Base-by-base conservation (phyloP, 257 asterid species). In the Nemophila menziesii region DNA sequence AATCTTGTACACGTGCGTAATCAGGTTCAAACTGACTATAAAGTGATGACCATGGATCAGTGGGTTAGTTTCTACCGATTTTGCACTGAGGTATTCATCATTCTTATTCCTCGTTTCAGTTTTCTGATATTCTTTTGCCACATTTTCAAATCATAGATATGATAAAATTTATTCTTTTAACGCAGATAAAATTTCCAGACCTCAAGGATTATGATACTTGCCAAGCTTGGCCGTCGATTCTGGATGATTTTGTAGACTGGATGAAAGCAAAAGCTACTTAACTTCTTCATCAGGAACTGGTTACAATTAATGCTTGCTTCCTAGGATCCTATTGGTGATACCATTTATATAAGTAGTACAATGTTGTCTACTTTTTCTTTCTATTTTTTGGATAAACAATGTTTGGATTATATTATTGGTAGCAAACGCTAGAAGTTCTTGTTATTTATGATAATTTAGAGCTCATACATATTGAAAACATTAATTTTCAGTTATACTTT, bases 11-110 rank as follows among this genome's bases (percentile, higher is more conserved):
- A 22, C 51, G 58, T 44, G 10, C 55, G 49, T 44, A n/a, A 22
- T 24, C 84, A 87, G 97, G 58, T 52, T 43, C 97, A 87, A 70
- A 56, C n/a, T 8, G 93, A 83, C 44, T 82, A 77, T 60, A 83
- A 73, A 71, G 97, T 78, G 61, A 71, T 87, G 46, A 83, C 71
- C 74, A 62, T 69, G 85, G 95, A 87, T 71, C 95, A 87, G 39
- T 87, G 97, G 97, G 70, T 67, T 58, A 87, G 80, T 23, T 68
- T 86, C 70, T 74, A 57, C 58, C 77, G 92, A 34, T 86, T 86
- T 67, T 77, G 82, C 73, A 65, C 69, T 39, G 94, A 82, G 93
- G 97, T 83, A 63, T 41, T 17, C 3, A n/a, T 42, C 18, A 14
- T 47, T 22, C 33, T 16, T 46, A 19, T 20, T 39, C 15, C 22